These are phyloP conservation scores for Suhomyces maxii DNA, from an alignment of 1,139 yeast species.

Conservation along the genomic window DNA sequence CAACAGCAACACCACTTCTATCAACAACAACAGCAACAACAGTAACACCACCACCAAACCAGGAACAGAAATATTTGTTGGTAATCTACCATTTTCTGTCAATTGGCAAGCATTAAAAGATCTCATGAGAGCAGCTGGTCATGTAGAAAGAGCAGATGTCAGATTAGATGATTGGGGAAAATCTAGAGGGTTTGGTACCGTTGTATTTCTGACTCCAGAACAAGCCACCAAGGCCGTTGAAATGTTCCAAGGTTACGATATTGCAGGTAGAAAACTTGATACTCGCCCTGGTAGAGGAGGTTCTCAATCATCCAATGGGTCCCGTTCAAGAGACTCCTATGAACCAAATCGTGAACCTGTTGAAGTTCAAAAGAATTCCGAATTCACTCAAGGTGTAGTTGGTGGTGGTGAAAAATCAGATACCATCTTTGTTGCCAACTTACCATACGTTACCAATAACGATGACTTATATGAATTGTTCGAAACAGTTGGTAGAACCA, in stretches of 20 bases:
- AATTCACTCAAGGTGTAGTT: constrained; percentile 62
- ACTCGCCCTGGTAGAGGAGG: constrained; percentile 61
- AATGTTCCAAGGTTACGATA: constrained; percentile 61
- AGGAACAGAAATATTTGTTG: constrained; percentile 74
- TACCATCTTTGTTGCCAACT: constrained; percentile 69
- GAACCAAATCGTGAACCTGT: constrained; percentile 12
- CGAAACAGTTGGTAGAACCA: constrained; percentile 79
- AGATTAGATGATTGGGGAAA: constrained; percentile 68
- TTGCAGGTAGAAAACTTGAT: constrained; percentile 70
- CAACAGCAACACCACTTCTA: no score
- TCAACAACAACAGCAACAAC: constrained; percentile 13
- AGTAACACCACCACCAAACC: constrained; percentile 26
- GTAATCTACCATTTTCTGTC: constrained; percentile 77
- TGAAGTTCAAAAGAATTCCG: constrained; percentile 37
- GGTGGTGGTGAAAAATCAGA: constrained; percentile 66
- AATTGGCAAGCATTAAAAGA: constrained; percentile 89
- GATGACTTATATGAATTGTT: constrained; percentile 84
- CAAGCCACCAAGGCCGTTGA: constrained; percentile 65
- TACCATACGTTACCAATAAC: constrained; percentile 86
- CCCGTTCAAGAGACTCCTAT: constrained; percentile 13
- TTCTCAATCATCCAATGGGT: constrained; percentile 11
- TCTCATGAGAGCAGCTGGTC: constrained; percentile 75
- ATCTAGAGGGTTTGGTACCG: constrained; percentile 86
- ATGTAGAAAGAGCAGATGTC: constrained; percentile 78
- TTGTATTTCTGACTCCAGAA: constrained; percentile 57